These are phyloP conservation scores for Crithidia brevicula DNA, from an alignment of 208 protist genomes.

Conservation along the genomic window DNA sequence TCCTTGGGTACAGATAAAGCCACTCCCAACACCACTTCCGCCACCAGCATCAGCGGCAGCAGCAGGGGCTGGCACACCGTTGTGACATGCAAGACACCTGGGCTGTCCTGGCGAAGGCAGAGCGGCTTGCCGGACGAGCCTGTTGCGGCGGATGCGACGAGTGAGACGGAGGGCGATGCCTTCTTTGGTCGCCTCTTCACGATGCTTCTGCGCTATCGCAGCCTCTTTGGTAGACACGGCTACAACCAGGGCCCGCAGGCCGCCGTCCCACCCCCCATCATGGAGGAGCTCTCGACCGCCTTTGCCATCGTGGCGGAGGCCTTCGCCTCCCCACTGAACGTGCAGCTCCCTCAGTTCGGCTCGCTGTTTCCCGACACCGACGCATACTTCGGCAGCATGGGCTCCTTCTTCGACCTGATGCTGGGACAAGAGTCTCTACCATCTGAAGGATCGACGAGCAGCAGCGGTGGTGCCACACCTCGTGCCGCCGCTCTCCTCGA, in stretches of 20 bases:
- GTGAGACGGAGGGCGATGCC: too few species aligned
- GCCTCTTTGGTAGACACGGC: slow-evolving; percentile 53
- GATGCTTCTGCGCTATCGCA: slow-evolving; percentile 63
- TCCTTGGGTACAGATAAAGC: too few species aligned
- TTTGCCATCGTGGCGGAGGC: slow-evolving; percentile 78
- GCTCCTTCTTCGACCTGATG: slow-evolving; percentile 88
- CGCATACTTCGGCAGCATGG: slow-evolving; percentile 70
- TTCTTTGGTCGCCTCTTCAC: slow-evolving; percentile 57
- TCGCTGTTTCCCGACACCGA: slow-evolving; percentile 90
- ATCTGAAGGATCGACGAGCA: too few species aligned
- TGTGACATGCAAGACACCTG: too few species aligned
- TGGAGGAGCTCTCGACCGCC: slow-evolving; percentile 40
- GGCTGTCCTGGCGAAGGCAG: too few species aligned
- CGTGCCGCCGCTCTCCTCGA: not conserved
- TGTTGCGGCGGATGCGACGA: too few species aligned
- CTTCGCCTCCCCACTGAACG: slow-evolving; percentile 90
- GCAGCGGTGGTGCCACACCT: not conserved
- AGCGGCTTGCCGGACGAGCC: too few species aligned
- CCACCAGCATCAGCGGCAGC: too few species aligned
- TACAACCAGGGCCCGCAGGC: slow-evolving; percentile 80
- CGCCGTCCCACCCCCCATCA: slow-evolving; percentile 57
- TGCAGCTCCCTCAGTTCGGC: slow-evolving; percentile 69
- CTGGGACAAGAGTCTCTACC: slow-evolving; percentile 21
- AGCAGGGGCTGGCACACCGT: slow-evolving; percentile 3
- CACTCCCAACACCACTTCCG: too few species aligned